Percentiles rank a stretch among this genome's conserved stretches.
Evolutionary conservation across 2,329 filamentous ascomycete genomes (phyloP).

Genomic region (Furcasterigmium sp.): DNA sequence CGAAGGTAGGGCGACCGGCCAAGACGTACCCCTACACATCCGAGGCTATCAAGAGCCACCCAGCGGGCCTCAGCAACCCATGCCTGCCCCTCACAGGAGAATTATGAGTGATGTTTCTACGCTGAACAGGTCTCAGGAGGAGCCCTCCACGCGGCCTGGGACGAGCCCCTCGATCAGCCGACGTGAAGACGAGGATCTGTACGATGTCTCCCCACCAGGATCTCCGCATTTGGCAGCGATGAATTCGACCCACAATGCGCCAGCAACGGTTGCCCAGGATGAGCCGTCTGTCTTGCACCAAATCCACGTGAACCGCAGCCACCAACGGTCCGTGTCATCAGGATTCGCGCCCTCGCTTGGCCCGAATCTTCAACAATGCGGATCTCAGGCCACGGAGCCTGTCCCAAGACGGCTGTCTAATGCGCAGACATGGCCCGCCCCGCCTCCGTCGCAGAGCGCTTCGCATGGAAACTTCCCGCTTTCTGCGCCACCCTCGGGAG

Average conservation of each 20-base stretch:
- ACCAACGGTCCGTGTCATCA: too few relatives aligned
- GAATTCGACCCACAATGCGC: constrained; percentile 3
- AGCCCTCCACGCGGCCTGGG: constrained; percentile 6
- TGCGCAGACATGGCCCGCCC: constrained; percentile 43
- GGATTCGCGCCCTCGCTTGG: too few relatives aligned
- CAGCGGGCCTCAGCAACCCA: constrained; percentile 1
- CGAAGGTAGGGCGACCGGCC: background rate
- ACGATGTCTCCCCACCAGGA: constrained; percentile 40
- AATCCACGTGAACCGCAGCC: too few relatives aligned
- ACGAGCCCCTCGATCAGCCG: constrained; percentile 5
- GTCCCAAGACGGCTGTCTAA: constrained; percentile 24
- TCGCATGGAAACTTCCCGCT: constrained; percentile 28
- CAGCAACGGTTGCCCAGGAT: background rate
- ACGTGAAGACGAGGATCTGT: constrained; percentile 30
- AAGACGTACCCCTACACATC: constrained; percentile 6
- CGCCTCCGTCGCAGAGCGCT: constrained; percentile 14
- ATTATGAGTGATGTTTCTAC: constrained; percentile 8
- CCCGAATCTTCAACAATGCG: too few relatives aligned
- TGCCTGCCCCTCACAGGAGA: constrained; percentile 1
- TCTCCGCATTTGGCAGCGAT: constrained; percentile 26
- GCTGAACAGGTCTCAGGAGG: constrained; percentile 7
- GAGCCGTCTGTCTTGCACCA: too few relatives aligned
- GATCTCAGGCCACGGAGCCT: background rate
- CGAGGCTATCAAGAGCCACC: constrained; percentile 2
- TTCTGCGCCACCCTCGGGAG: constrained; percentile 30